Evolutionary conservation across 2,329 filamentous ascomycete species (phyloP), one percentile per base, ranked within the genome.

Genomic region (Arthrinium puccinioides): DNA sequence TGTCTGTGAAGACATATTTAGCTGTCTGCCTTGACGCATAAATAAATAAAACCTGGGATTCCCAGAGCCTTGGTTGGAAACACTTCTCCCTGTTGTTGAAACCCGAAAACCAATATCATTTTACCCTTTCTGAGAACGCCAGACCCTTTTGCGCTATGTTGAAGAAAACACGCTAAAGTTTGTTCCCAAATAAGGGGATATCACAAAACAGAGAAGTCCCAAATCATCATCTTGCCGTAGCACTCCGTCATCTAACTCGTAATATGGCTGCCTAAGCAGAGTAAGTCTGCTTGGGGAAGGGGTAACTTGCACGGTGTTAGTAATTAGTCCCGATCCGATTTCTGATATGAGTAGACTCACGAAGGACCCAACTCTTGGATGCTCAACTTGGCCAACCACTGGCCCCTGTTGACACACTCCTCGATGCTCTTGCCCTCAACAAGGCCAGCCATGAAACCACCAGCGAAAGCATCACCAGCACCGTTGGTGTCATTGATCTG

Each of bases 401-500:
- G 89, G 47, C 92, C 92, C 76, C 92, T 86, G 62, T 96, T 85
- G 51, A 98, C 75, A 55, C 76, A 76, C 49, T 81, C 78, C 53
- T 84, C 81, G 35, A 98, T 73, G 38, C 78, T 61, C 70, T 92
- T 86, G 63, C 84, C 87, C 64, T 90, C 74, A 44, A 95, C 82
- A 46, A 97, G 72, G 57, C 89, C 92, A 37, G 92, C 92, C 39
- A 87, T 73, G 67, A 98, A 88, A 46, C 92, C 92, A 57, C 88
- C 92, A 41, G 92, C 90, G 56, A 98, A 98, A 37, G 92, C 90
- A 60, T 98, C 92, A 60, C 88, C 92, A 44, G 92, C 92, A 59
- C 92, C 92, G 60, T 90, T 97, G 63, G 90, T 97, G 68, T 98
- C 92, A 64, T 84, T 84, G 66, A 98, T 97, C 67, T 85, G 70